A percentile compares a stretch with the other conserved stretches of the same genome.
Evolutionary conservation across 1,284 basidiomycete species (phyloP).

Genomic region (Peniophora sp.): DNA sequence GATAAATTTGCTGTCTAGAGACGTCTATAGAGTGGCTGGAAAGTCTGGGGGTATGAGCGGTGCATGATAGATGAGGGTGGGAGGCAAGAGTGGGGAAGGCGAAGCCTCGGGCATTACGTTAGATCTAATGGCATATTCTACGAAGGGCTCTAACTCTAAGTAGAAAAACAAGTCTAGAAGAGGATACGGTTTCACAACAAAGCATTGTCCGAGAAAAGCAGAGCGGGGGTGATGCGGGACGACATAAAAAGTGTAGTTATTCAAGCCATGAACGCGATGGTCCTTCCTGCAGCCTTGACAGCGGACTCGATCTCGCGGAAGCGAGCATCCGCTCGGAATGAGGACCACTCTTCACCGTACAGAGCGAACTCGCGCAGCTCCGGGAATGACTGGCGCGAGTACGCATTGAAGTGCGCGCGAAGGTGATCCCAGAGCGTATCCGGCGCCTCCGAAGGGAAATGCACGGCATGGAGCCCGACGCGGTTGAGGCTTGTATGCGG

Average conservation of each 20-base stretch:
- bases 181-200: not conserved
- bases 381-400: constrained; percentile 6
- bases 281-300: not conserved
- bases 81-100: not conserved
- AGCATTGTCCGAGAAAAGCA: not conserved
- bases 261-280: not conserved
- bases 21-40: not conserved
- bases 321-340: not conserved
- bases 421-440: constrained; percentile 32
- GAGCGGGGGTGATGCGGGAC: not conserved
- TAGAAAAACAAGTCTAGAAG: not conserved
- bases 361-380: constrained; percentile 7
- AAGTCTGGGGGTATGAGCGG: not conserved
- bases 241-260: not conserved
- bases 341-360: constrained; percentile 3
- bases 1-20: not conserved
- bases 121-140: not conserved
- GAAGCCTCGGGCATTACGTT: not conserved
- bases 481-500: constrained; percentile 29
- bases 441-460: constrained; percentile 12
- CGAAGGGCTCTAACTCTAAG: not conserved
- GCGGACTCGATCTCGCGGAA: not conserved
- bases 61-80: not conserved
- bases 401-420: constrained; percentile 31
- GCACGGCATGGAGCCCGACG: constrained; percentile 42